Evolutionary conservation across 1,139 yeast species (phyloP), one percentile per base, ranked within the genome.

Genomic region (Candida anutae): DNA sequence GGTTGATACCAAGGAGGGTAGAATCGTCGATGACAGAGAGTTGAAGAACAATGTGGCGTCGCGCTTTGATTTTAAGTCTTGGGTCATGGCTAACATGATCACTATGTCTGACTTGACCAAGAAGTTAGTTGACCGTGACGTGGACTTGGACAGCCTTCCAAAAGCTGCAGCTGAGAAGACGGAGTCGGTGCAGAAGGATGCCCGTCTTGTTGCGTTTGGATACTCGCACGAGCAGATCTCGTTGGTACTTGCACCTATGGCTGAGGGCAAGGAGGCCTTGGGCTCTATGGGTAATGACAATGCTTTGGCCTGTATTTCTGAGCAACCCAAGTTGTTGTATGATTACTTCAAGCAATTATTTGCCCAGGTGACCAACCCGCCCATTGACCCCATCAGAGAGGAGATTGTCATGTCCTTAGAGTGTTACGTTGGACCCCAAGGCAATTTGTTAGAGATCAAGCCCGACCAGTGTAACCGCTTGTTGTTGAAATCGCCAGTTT

Each of bases 271-370:
- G 50, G 98, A 90, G 61, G 88, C 96, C 5, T 69, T 90, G 34
- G 97, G 98, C 16, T 87, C 96, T 10, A 90, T 90, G 98, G 98
- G 98, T 69, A 88, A 88, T 52, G 98, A 90, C 52, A 78, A 90
- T 33, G 94, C 97, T n/a, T 69, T 90, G 42, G 97, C 98, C 2
- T 90, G 98, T 60, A 63, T 90, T 42, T 81, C 95, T 26, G 90
- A 84, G 50, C 94, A 87, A 58, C 97, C 98, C 27, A 81, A 81
- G 43, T 64, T 90, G 40, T 65, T 85, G 41, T 90, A 82, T 54
- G 98, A 90, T 50, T 90, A 90, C 62, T 90, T 90, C 69, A 80
- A 95, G 50, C 95, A 90, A 58, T 71, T 90, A 47, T 90, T 90
- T 59, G 98, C 98, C 22, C 98, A 90, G 62, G 98, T 90, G 32